phyloP scores from a whole-genome alignment of 2,329 filamentous ascomycete species.

The Aureobasidium namibiae region DNA sequence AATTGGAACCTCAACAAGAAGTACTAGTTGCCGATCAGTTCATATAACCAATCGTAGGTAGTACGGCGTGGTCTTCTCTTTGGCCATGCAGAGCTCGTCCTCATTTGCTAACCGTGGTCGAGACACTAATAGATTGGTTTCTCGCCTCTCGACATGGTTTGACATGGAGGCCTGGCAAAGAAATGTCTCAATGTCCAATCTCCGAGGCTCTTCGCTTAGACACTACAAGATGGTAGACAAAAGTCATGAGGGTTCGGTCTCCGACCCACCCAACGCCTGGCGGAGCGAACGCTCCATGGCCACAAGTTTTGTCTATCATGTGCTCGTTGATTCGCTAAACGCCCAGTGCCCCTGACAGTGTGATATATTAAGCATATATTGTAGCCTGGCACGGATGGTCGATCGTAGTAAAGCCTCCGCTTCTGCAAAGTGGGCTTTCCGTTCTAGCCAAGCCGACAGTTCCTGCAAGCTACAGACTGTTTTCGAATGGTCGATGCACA shows the following conservation, averaged over 20 bases:
- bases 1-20: not conserved
- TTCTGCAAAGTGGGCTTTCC: not conserved
- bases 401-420: not conserved
- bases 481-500: not conserved
- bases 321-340: too few species aligned
- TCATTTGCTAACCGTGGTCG: not conserved
- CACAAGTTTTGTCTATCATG: too few species aligned
- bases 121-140: not conserved
- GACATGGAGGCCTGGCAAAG: not conserved
- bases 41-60: conserved; percentile 1
- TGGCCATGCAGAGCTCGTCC: conserved; percentile 3
- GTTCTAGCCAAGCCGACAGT: not conserved
- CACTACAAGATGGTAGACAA: too few species aligned
- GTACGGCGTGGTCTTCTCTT: not conserved
- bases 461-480: too few species aligned
- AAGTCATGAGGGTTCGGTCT: too few species aligned
- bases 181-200: not conserved
- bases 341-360: not conserved
- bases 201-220: not conserved
- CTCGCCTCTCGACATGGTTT: not conserved
- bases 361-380: not conserved
- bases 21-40: conserved; percentile 14
- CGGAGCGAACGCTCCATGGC: too few species aligned
- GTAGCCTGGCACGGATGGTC: not conserved
- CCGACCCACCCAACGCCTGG: too few species aligned